Percentiles rank a stretch among this genome's conserved stretches.
Evolutionary conservation across 2,329 filamentous ascomycete species (phyloP).

Genomic region (Claviceps sp.): DNA sequence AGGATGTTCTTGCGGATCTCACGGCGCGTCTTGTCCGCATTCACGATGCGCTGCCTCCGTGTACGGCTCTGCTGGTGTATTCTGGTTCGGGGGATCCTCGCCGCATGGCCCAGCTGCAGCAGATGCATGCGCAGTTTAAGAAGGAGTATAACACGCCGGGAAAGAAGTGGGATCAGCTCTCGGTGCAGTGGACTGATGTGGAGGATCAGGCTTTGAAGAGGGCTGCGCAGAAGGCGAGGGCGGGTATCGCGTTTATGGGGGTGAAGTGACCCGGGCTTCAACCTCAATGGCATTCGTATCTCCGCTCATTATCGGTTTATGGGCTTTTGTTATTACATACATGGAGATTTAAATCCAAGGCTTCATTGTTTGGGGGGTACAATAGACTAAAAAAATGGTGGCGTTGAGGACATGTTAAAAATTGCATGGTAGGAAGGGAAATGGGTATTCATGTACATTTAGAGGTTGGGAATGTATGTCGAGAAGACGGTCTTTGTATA

Average conservation of each 20-base stretch:
- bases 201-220: slow-evolving; percentile 50
- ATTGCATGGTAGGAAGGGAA: no score
- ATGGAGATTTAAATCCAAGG: no score
- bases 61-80: slow-evolving; percentile 51
- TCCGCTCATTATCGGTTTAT: not conserved
- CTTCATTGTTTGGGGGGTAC: no score
- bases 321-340: not conserved
- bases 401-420: no score
- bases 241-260: slow-evolving; percentile 50
- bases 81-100: slow-evolving; percentile 56
- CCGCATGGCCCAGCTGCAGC: slow-evolving; percentile 49
- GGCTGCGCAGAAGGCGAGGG: slow-evolving; percentile 42
- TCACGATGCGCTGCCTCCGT: slow-evolving; percentile 45
- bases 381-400: no score
- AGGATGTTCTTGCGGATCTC: slow-evolving; percentile 32
- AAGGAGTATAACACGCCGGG: slow-evolving; percentile 51
- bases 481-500: no score
- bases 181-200: slow-evolving; percentile 53
- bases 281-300: no score
- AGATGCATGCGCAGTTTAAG: slow-evolving; percentile 45
- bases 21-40: slow-evolving; percentile 39
- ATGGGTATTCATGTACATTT: no score
- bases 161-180: slow-evolving; percentile 53
- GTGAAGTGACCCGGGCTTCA: slow-evolving; percentile 37
- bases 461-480: no score